phyloP scores from a whole-genome alignment of 371 early-diverging fungal genomes.

The Haplosporangium sp. region DNA sequence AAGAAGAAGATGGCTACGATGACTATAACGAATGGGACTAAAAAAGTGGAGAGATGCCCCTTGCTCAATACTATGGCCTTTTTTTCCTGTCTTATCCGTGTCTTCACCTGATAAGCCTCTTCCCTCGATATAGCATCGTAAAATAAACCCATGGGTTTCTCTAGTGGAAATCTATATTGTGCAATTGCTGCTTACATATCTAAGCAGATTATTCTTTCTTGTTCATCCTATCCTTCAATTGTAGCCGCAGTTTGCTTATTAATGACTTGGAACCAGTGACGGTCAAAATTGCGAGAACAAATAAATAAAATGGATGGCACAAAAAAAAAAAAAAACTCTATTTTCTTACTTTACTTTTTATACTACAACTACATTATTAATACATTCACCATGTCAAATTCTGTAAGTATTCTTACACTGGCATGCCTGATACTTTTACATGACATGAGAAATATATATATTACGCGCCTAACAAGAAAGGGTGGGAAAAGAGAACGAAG shows the following conservation, averaged over 20 bases:
- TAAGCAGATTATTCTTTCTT: too few species aligned
- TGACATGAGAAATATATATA: too few species aligned
- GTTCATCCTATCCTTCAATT: too few species aligned
- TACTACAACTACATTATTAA: background rate
- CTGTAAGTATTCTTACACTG: constrained; percentile 10
- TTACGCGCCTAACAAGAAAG: too few species aligned
- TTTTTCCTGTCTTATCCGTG: too few species aligned
- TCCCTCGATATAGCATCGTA: too few species aligned
- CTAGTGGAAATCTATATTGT: too few species aligned
- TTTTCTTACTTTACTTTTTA: background rate
- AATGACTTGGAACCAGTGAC: background rate
- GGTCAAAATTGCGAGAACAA: background rate
- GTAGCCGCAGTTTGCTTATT: too few species aligned
- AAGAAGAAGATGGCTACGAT: constrained; percentile 55
- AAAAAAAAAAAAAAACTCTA: constrained; percentile 12
- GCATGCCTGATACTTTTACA: too few species aligned
- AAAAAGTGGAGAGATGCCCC: background rate
- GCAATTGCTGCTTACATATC: background rate
- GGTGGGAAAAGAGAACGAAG: background rate
- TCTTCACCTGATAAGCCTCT: too few species aligned
- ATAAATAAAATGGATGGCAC: background rate
- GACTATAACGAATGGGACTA: constrained; percentile 56
- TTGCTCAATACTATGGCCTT: background rate
- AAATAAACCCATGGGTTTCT: background rate
- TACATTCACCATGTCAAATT: constrained; percentile 9